Evolutionary conservation across 2,329 filamentous ascomycete species (phyloP), one percentile per base, ranked within the genome.

Genomic region (Rutstroemia sp.): DNA sequence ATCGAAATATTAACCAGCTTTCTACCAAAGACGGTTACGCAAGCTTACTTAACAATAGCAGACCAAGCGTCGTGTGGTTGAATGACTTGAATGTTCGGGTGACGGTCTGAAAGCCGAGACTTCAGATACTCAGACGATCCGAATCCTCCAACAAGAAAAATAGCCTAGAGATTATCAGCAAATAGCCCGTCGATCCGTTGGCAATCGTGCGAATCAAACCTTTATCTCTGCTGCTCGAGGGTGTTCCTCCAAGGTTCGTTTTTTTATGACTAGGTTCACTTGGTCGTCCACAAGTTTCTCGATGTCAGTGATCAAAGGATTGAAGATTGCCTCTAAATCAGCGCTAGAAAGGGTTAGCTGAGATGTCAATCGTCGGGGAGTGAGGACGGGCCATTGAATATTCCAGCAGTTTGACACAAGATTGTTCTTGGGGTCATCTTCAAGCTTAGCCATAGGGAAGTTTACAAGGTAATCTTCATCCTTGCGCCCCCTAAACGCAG

Each of bases 261-360:
- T 62, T 2, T 71, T 71, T 1, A 70, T 72, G 47, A 78, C 73
- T 6, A 75, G 61, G 25, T 72, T 66, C 58, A 76, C 71, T 38
- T 77, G 73, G 53, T 74, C 70, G 14, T 71, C 60, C 1, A 79
- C 69, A 8, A 77, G 37, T 65, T 68, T 38, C 72, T 70, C 10
- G 76, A 63, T 49, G 74, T 74, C 0, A 66, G 65, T 0, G 69
- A 72, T 51, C 68, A 74, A 21, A 75, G 74, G 73, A 44, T 65
- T 4, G 67, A 64, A 58, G 69, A 74, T 21, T 83, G 88, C 55
- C 79, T 79, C 56, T 80, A 82, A 56, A 82, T 79, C 59, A 80
- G 69, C 3, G 12, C 52, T 54, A 18, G 0, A 18, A 7, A 19
- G 9, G 10, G 8, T 8, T 39, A 7, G 41, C n/a, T n/a, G 5